These are phyloP conservation scores for Conidiobolus incongruus DNA, from an alignment of 371 early-diverging fungal genomes.

Conservation along the genomic window DNA sequence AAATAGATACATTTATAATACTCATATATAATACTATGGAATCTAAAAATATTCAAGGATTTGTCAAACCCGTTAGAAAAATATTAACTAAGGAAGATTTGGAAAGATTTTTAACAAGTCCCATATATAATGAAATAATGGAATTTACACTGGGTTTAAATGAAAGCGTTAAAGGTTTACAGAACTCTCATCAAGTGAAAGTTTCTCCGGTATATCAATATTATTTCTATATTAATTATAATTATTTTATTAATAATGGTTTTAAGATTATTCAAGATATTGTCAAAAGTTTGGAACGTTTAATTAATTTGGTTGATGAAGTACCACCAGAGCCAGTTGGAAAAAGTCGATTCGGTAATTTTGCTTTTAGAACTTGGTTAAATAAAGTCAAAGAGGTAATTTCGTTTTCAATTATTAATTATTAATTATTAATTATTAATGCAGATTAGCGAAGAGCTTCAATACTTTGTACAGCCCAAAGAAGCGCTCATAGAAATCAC, in stretches of 20 bases:
- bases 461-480: slow-evolving; percentile 14
- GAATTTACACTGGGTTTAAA: slow-evolving; percentile 44
- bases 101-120: slow-evolving; percentile 37
- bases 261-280: slow-evolving; percentile 17
- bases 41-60: too few species aligned
- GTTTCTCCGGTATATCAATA: slow-evolving; percentile 2
- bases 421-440: neutral
- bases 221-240: neutral
- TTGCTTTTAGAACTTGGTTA: slow-evolving; percentile 65
- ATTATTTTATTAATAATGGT: neutral
- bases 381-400: slow-evolving; percentile 32
- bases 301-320: slow-evolving; percentile 38
- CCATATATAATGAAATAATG: slow-evolving; percentile 30
- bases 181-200: slow-evolving; percentile 22
- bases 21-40: too few species aligned
- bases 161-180: slow-evolving; percentile 39
- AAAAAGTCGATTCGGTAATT: slow-evolving; percentile 77
- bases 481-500: slow-evolving; percentile 42
- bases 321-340: slow-evolving; percentile 56
- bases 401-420: neutral
- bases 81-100: slow-evolving; percentile 70
- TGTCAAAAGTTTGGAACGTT: slow-evolving; percentile 23
- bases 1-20: too few species aligned
- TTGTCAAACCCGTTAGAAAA: slow-evolving; percentile 22
- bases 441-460: slow-evolving; percentile 14